A percentile compares a stretch with the other conserved stretches of the same genome.
These are phyloP conservation scores for Aegilops sharonensis DNA, from an alignment of 176 grass and related monocot genomes.

Conservation along the genomic window DNA sequence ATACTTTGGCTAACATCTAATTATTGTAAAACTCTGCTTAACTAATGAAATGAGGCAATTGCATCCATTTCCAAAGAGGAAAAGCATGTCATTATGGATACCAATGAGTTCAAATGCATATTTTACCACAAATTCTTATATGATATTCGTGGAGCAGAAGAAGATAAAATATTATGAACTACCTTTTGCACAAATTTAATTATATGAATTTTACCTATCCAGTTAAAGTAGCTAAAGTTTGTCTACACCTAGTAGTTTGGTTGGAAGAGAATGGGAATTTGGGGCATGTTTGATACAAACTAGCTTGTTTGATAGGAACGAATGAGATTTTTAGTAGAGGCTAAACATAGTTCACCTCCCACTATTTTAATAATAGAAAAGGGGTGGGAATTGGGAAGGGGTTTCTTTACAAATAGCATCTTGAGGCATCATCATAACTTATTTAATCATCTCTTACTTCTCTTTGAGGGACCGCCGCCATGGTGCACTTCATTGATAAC, in stretches of 20 bases:
- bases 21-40: background rate
- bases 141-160: background rate
- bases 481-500: no score
- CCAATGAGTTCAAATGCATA: background rate
- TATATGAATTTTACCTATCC: background rate
- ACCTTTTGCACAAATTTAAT: background rate
- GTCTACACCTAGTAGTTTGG: background rate
- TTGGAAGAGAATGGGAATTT: background rate
- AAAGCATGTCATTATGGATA: background rate
- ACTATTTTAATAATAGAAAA: no score
- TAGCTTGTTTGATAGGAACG: no score
- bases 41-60: background rate
- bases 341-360: no score
- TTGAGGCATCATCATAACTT: no score
- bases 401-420: no score
- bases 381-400: no score
- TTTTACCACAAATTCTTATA: background rate
- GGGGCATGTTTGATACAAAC: no score
- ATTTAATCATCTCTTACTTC: no score
- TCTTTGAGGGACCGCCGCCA: no score
- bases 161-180: background rate
- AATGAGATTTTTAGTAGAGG: no score
- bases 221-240: background rate
- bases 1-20: background rate
- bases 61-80: background rate